Conservation (phyloP, 2,329 filamentous ascomycete genomes). For the Cladophialophora psammophila region DNA sequence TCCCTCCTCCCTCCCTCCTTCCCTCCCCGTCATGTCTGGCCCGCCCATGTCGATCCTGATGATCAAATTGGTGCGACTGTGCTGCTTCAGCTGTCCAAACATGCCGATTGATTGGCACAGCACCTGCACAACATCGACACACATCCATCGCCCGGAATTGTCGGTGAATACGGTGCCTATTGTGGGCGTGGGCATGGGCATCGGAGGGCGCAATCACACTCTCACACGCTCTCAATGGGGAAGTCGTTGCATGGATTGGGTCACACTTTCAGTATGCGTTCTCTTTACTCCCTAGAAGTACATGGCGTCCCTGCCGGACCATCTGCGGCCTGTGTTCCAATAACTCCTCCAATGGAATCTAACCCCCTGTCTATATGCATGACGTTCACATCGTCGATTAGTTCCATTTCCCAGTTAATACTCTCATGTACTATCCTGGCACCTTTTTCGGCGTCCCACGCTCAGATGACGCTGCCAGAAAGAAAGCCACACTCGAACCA, state of each 20-base stretch:
- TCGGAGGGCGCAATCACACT: neutral
- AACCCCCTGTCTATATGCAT: neutral
- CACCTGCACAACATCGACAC: neutral
- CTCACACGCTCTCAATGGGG: neutral
- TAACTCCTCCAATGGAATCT: neutral
- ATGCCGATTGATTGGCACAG: neutral
- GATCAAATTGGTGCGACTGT: slow-evolving; percentile 1
- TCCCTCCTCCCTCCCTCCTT: neutral
- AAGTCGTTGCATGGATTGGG: neutral
- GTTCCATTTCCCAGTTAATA: neutral
- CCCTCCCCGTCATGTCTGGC: neutral
- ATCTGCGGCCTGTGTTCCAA: slow-evolving; percentile 1
- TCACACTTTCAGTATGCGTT: neutral
- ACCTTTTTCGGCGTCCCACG: neutral
- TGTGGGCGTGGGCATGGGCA: neutral
- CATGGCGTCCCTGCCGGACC: neutral
- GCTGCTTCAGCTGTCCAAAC: neutral
- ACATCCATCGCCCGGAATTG: neutral
- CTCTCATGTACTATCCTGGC: neutral
- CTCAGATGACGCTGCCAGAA: neutral
- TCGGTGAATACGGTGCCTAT: neutral
- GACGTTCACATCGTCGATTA: slow-evolving; percentile 1
- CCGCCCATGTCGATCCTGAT: neutral
- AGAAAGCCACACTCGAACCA: neutral
- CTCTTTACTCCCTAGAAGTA: neutral